Percentiles rank a stretch among this genome's conserved stretches.
Conservation (phyloP, 108 stramenopile genomes). For the Fragilaria crotonensis region DNA sequence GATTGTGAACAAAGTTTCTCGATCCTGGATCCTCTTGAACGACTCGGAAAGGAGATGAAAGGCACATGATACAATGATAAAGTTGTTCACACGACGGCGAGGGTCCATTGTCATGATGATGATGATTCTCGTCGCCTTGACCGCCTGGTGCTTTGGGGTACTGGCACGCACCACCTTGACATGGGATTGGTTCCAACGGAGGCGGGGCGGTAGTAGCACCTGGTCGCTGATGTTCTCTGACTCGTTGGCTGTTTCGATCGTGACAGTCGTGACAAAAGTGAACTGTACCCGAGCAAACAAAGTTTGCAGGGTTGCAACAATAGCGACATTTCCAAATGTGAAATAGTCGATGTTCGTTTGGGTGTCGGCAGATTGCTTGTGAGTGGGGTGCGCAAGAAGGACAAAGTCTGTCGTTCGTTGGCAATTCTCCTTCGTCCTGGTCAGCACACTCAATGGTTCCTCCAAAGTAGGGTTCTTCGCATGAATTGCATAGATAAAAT, state of each 20-base stretch:
- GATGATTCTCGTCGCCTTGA: too few relatives aligned
- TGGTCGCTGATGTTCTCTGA: slow-evolving; percentile 13
- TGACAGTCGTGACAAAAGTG: slow-evolving; percentile 60
- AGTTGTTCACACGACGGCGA: slow-evolving; percentile 51
- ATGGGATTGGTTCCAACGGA: slow-evolving; percentile 36
- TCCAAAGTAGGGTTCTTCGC: slow-evolving; percentile 65
- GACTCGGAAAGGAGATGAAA: slow-evolving; percentile 7
- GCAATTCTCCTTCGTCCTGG: slow-evolving; percentile 21
- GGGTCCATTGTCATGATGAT: slow-evolving; percentile 42
- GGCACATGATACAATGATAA: slow-evolving; percentile 43
- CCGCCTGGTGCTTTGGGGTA: slow-evolving; percentile 47
- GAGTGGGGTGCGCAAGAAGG: slow-evolving; percentile 40
- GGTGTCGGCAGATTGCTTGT: slow-evolving; percentile 35
- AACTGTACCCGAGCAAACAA: slow-evolving; percentile 56
- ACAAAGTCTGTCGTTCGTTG: slow-evolving; percentile 33
- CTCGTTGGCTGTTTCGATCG: slow-evolving; percentile 37
- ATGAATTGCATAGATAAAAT: slow-evolving; percentile 53
- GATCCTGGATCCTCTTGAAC: slow-evolving; percentile 29
- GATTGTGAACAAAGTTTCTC: slow-evolving; percentile 54
- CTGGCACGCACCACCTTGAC: slow-evolving; percentile 33
- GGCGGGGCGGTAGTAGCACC: slow-evolving; percentile 7
- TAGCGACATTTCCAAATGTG: slow-evolving; percentile 69
- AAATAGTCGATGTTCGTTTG: slow-evolving; percentile 35
- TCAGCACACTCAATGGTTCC: slow-evolving; percentile 66
- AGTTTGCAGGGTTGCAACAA: slow-evolving; percentile 48